These are phyloP conservation scores for Tagetes patula DNA, from an alignment of 129 eudicot species.

Conservation along the genomic window DNA sequence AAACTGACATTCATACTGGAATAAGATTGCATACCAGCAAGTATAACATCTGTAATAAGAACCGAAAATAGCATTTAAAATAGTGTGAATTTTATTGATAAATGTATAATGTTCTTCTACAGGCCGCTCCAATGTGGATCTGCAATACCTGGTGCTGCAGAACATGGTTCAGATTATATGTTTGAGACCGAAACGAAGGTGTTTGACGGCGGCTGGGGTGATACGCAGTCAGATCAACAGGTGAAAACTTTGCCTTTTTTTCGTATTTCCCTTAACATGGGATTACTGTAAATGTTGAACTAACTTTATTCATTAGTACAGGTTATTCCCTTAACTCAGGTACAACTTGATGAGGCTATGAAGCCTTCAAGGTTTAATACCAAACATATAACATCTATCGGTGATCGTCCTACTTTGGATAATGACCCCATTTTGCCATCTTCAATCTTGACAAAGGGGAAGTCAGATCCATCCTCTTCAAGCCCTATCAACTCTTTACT, in stretches of 20 bases:
- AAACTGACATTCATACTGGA: conserved; percentile 39
- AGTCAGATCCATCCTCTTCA: conserved; percentile 57
- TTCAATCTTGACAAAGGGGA: conserved; percentile 57
- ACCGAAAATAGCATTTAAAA: conserved; percentile 15
- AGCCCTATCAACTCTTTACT: conserved; percentile 87
- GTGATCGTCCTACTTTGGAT: conserved; percentile 44
- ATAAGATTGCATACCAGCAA: conserved; percentile 44
- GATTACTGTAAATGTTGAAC: neutral
- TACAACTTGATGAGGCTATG: conserved; percentile 92
- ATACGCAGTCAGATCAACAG: conserved; percentile 52
- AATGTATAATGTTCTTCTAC: neutral
- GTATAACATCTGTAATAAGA: conserved; percentile 34
- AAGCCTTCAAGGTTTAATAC: conserved; percentile 63
- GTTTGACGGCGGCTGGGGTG: conserved; percentile 53
- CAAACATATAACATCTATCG: conserved; percentile 48
- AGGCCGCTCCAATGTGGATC: conserved; percentile 55
- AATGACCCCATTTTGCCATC: conserved; percentile 53
- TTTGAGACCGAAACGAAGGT: conserved; percentile 56
- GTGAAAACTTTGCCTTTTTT: conserved; percentile 22
- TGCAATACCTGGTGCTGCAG: conserved; percentile 41
- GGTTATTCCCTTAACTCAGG: conserved; percentile 90
- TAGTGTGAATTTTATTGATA: neutral
- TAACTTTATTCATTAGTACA: conserved; percentile 27
- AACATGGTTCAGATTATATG: conserved; percentile 33
- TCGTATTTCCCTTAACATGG: neutral